phyloP scores from a whole-genome alignment of 805 yeast genomes.

The Hanseniaspora taiwanica region DNA sequence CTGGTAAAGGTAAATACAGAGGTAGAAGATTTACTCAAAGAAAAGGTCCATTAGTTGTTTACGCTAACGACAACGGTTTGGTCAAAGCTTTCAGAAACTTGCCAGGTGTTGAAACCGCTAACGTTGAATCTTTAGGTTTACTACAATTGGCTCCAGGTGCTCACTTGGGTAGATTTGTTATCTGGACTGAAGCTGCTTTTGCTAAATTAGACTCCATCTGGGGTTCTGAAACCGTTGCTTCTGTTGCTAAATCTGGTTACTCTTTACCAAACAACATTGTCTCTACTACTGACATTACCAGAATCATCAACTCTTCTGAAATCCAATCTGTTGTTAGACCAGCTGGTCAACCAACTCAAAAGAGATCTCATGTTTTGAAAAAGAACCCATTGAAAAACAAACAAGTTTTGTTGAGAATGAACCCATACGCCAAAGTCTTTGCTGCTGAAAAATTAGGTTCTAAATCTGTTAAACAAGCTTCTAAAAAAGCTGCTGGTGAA shows the following conservation, averaged over 20 bases:
- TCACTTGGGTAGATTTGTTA: conserved; percentile 98
- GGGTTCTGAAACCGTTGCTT: conserved; percentile 81
- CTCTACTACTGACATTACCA: conserved; percentile 89
- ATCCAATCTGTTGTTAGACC: conserved; percentile 95
- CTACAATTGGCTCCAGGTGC: conserved; percentile 99
- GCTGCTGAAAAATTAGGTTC: conserved; percentile 84
- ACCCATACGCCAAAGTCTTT: conserved; percentile 99
- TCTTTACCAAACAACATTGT: conserved; percentile 87
- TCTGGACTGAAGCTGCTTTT: conserved; percentile 99
- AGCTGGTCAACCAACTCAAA: conserved; percentile 87
- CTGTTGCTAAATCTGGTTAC: conserved; percentile 72
- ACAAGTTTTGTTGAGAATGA: conserved; percentile 93
- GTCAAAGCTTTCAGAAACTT: conserved; percentile 98
- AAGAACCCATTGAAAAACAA: conserved; percentile 99
- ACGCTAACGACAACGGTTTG: conserved; percentile 94
- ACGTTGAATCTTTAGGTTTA: conserved; percentile 84
- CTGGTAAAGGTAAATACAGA: conserved; percentile 99
- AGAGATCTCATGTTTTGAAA: conserved; percentile 93
- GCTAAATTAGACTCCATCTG: conserved; percentile 92
- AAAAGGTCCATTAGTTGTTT: conserved; percentile 98
- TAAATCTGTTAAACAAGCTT: conserved; percentile 52
- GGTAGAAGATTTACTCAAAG: conserved; percentile 99
- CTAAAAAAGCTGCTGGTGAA: conserved; percentile 59
- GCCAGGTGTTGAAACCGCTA: conserved; percentile 98
- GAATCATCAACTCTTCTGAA: conserved; percentile 98